Conservation (phyloP, 2,329 filamentous ascomycete genomes). For the Cryphonectria carpinicola region DNA sequence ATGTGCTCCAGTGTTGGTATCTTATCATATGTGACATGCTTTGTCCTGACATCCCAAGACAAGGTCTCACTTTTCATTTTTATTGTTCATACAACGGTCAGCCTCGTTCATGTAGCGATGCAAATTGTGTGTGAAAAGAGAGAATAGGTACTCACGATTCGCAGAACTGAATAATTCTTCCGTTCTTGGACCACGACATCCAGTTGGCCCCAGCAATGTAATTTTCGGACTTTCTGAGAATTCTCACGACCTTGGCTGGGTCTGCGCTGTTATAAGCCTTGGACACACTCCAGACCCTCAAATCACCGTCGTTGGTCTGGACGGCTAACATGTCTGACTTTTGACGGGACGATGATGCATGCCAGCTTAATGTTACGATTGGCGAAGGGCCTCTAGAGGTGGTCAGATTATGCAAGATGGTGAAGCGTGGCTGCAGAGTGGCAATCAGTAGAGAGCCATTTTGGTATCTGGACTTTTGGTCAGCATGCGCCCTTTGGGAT, state of each 20-base stretch:
- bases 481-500: constrained; percentile 22
- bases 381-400: constrained; percentile 84
- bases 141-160: constrained; percentile 70
- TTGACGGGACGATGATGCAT: constrained; percentile 92
- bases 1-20: constrained; percentile 85
- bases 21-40: constrained; percentile 87
- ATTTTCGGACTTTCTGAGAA: constrained; percentile 79
- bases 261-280: constrained; percentile 75
- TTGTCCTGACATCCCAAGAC: constrained; percentile 98
- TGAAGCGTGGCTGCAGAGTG: constrained; percentile 87
- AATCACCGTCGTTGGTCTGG: constrained; percentile 87
- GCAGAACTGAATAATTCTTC: constrained; percentile 88
- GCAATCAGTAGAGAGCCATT: constrained; percentile 94
- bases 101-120: constrained; percentile 36
- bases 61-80: constrained; percentile 73
- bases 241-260: constrained; percentile 83
- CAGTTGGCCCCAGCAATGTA: constrained; percentile 80
- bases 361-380: constrained; percentile 88
- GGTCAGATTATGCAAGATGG: constrained; percentile 88
- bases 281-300: constrained; percentile 94
- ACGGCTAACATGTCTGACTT: constrained; percentile 98
- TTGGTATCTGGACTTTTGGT: constrained; percentile 68
- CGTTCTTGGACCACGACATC: constrained; percentile 99
- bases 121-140: not conserved
- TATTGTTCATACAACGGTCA: constrained; percentile 13